These are phyloP conservation scores for Jatropha multifida DNA, from an alignment of 441 rosid genomes.

Conservation along the genomic window DNA sequence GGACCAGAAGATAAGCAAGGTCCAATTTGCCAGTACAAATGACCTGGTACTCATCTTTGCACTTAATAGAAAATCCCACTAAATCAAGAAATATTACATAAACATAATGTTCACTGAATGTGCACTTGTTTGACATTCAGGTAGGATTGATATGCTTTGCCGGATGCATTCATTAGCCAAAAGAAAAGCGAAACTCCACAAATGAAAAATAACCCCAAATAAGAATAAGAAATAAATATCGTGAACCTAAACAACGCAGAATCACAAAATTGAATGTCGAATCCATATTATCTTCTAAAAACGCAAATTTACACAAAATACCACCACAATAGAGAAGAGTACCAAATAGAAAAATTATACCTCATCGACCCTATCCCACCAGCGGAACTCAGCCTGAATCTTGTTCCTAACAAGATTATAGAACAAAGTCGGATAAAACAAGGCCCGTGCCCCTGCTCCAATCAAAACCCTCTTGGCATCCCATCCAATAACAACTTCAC, in stretches of 20 bases:
- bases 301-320: not conserved
- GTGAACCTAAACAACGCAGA: not conserved
- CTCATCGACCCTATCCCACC: slow-evolving; percentile 75
- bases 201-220: not conserved
- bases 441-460: slow-evolving; percentile 63
- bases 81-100: not conserved
- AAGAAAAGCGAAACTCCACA: not conserved
- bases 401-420: slow-evolving; percentile 68
- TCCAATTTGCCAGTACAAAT: not conserved
- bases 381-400: slow-evolving; percentile 61
- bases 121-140: not conserved
- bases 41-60: not conserved
- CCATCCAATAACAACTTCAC: slow-evolving; percentile 30
- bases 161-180: not conserved
- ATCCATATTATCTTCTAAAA: not conserved
- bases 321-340: not conserved
- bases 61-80: not conserved
- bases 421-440: slow-evolving; percentile 65
- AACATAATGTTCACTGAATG: not conserved
- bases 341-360: slow-evolving; percentile 30
- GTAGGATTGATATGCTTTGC: not conserved
- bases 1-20: not conserved
- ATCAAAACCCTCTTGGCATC: slow-evolving; percentile 53
- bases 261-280: not conserved
- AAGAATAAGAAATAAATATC: not conserved